phyloP scores from a whole-genome alignment of 176 grass and related monocot species.

The Phoenix dactylifera region DNA sequence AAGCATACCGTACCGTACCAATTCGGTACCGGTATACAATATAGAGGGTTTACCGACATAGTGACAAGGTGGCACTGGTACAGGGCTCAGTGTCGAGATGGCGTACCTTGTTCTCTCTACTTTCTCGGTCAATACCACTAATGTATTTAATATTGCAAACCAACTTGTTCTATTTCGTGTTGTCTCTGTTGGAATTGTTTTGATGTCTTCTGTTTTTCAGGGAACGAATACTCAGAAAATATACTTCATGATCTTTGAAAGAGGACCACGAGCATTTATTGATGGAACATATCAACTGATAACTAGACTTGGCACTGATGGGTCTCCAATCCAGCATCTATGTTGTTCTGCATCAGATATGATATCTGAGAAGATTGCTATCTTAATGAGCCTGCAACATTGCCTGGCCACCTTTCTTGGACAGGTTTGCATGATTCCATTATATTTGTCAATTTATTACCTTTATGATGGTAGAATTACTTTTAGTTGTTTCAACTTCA shows the following conservation, averaged over 20 bases:
- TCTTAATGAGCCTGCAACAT: conserved; percentile 52
- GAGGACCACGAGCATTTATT: conserved; percentile 73
- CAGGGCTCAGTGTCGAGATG: no score
- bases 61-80: no score
- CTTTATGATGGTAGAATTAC: no score
- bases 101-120: no score
- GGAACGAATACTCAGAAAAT: conserved; percentile 64
- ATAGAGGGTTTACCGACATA: no score
- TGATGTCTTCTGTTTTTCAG: conserved; percentile 18
- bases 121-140: no score
- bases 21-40: no score
- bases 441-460: no score
- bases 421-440: conserved; percentile 42
- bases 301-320: conserved; percentile 27
- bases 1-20: no score
- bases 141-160: no score
- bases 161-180: no score
- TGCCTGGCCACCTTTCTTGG: conserved; percentile 67
- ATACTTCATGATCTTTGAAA: conserved; percentile 90
- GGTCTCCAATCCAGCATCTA: conserved; percentile 43
- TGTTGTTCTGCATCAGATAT: conserved; percentile 58
- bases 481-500: no score
- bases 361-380: conserved; percentile 58
- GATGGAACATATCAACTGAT: conserved; percentile 47
- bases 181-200: conserved; percentile 19